phyloP scores from a whole-genome alignment of 345 rosid species.

The Boechera retrofracta region DNA sequence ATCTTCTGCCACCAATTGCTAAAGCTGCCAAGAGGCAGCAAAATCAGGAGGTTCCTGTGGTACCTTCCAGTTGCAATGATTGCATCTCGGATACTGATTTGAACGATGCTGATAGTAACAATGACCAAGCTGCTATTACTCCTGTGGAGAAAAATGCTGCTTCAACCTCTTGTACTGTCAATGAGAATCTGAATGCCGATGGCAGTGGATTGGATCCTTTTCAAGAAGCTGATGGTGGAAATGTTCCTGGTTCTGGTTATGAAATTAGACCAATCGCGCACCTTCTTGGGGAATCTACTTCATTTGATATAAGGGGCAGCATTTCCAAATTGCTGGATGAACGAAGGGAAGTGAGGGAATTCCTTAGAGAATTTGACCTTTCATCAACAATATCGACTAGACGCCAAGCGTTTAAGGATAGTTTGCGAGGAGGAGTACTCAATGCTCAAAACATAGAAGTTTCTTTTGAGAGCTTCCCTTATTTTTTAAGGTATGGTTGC shows the following conservation, averaged over 20 bases:
- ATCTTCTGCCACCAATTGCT: conserved; percentile 64
- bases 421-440: conserved; percentile 71
- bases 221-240: conserved; percentile 59
- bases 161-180: conserved; percentile 56
- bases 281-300: conserved; percentile 64
- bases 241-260: conserved; percentile 56
- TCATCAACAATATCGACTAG: conserved; percentile 59
- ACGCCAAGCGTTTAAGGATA: conserved; percentile 73
- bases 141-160: conserved; percentile 61
- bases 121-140: conserved; percentile 59
- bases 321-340: conserved; percentile 73
- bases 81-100: conserved; percentile 65
- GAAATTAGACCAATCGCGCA: conserved; percentile 73
- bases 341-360: conserved; percentile 57
- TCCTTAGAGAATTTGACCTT: conserved; percentile 58
- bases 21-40: conserved; percentile 62
- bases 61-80: conserved; percentile 62
- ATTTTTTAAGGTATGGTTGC: conserved; percentile 76
- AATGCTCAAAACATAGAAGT: conserved; percentile 68
- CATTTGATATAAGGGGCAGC: conserved; percentile 59
- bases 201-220: conserved; percentile 59
- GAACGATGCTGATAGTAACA: conserved; percentile 64
- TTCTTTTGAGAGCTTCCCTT: conserved; percentile 84
- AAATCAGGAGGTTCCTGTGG: conserved; percentile 59
- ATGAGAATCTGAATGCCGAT: conserved; percentile 59